Percentiles rank a stretch among this genome's conserved stretches.
phyloP scores from a whole-genome alignment of 1,284 basidiomycete genomes.

The Sporisorium sorghi region DNA sequence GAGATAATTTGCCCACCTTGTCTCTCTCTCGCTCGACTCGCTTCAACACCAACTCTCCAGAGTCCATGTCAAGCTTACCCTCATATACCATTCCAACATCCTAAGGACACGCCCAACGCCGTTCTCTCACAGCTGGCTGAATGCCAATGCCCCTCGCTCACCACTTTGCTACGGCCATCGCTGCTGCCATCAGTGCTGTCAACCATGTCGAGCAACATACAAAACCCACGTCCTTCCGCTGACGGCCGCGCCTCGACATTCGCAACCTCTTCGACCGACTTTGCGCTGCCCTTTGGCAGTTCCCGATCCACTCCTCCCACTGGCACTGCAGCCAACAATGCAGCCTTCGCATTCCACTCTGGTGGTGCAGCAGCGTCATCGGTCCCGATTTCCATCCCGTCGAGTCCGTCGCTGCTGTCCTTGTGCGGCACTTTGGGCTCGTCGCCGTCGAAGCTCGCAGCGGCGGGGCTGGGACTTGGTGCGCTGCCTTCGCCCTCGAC shows the following conservation, averaged over 20 bases:
- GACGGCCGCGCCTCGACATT: slow-evolving; percentile 28
- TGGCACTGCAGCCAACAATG: background rate
- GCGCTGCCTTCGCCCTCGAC: slow-evolving; percentile 32
- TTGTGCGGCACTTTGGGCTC: slow-evolving; percentile 9
- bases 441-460: slow-evolving; percentile 19
- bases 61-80: too few species aligned
- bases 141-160: too few species aligned
- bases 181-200: background rate
- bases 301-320: background rate
- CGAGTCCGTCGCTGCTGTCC: slow-evolving; percentile 32
- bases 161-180: background rate
- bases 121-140: too few species aligned
- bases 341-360: too few species aligned
- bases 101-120: too few species aligned
- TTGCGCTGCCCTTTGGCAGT: slow-evolving; percentile 41
- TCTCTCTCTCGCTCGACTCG: too few species aligned
- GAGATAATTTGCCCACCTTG: too few species aligned
- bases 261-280: slow-evolving; percentile 45
- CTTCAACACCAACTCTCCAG: too few species aligned
- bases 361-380: slow-evolving; percentile 20
- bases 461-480: slow-evolving; percentile 34
- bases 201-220: slow-evolving; percentile 18
- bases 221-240: background rate
- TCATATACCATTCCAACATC: too few species aligned
- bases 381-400: slow-evolving; percentile 34